These are phyloP conservation scores for Pulchroboletus neoregius DNA, from an alignment of 1,284 basidiomycete species.

Conservation along the genomic window DNA sequence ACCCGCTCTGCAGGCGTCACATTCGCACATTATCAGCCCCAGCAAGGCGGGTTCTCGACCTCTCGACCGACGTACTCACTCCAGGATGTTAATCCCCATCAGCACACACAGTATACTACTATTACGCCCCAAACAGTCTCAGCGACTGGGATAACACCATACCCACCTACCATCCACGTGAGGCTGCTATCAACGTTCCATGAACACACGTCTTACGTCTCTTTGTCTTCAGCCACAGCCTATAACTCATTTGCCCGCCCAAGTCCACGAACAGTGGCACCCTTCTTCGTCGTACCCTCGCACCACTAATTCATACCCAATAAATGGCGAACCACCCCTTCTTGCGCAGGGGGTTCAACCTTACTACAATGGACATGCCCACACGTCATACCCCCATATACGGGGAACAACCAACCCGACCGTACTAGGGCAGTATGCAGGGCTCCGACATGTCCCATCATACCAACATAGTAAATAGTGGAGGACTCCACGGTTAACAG, in stretches of 20 bases:
- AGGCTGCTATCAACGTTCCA: not conserved
- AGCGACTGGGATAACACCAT: constrained; percentile 18
- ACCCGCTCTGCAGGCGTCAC: constrained; percentile 27
- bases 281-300: constrained; percentile 27
- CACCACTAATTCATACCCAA: constrained; percentile 17
- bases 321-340: constrained; percentile 20
- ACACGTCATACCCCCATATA: constrained; percentile 29
- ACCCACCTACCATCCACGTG: constrained; percentile 29
- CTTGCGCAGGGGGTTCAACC: constrained; percentile 26
- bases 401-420: constrained; percentile 21
- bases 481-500: not conserved
- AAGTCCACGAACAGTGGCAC: constrained; percentile 29
- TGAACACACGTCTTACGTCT: not conserved
- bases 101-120: constrained; percentile 20
- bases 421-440: constrained; percentile 27
- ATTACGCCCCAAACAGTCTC: constrained; percentile 19
- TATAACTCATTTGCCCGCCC: constrained; percentile 15
- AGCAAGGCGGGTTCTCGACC: constrained; percentile 36
- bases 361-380: constrained; percentile 30
- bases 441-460: constrained; percentile 28
- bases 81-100: constrained; percentile 23
- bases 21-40: constrained; percentile 35
- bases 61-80: constrained; percentile 31
- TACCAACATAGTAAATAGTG: constrained; percentile 32
- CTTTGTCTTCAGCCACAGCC: constrained; percentile 17